A percentile compares a stretch with the other conserved stretches of the same genome.
Conservation (phyloP, 306 rosid species). For the Medicago ruthenica region DNA sequence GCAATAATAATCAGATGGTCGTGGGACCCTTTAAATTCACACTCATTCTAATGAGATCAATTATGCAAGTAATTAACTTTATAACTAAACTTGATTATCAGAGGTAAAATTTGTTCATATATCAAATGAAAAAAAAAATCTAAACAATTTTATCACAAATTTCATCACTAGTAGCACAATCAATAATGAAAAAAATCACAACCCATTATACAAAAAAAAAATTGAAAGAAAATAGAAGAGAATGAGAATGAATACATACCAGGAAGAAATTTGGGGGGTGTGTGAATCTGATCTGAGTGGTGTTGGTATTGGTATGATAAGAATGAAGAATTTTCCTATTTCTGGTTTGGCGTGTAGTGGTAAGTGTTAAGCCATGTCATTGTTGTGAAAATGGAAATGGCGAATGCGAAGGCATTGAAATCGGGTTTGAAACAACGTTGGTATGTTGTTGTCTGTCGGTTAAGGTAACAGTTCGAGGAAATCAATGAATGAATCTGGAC, state of each 20-base stretch:
- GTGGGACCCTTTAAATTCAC: background rate
- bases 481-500: constrained; percentile 44
- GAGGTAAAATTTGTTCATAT: background rate
- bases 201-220: constrained; percentile 1
- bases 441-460: background rate
- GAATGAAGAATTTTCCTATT: background rate
- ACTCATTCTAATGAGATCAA: background rate
- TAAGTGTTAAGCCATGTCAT: constrained; percentile 21
- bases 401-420: constrained; percentile 5
- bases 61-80: constrained; percentile 40
- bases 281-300: constrained; percentile 5
- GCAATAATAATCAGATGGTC: constrained; percentile 12
- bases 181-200: background rate
- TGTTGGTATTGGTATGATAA: background rate
- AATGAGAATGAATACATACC: constrained; percentile 39
- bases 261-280: constrained; percentile 22
- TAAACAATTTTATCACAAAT: background rate
- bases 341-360: background rate
- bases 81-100: constrained; percentile 25
- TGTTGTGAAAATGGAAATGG: constrained; percentile 11
- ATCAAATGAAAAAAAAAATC: background rate
- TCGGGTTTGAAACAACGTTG: background rate
- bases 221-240: background rate
- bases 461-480: constrained; percentile 13
- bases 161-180: background rate